Base-by-base conservation (phyloP, 176 grass and related monocot genomes). In the Eragrostis curvula region DNA sequence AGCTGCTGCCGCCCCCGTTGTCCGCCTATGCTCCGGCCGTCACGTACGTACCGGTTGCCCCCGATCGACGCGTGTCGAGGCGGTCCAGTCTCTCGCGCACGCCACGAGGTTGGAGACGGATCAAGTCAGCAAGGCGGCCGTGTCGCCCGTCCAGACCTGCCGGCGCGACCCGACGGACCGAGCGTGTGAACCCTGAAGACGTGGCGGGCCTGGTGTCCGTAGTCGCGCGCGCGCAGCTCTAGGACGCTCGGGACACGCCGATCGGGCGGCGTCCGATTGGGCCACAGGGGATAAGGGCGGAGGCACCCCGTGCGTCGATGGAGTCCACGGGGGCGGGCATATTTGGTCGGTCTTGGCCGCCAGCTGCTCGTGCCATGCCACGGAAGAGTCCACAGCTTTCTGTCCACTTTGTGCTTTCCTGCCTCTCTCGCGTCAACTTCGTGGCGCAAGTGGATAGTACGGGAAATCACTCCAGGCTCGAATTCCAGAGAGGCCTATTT, bases 271-370 rank as follows among this genome's bases (percentile, higher is more conserved):
- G 2, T 68, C 16, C 17, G 50, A 69, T 75, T 85, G 82, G 82
- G 64, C 18, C 62, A 55, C 77, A 62, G 10, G 5, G 83, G 66
- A 75, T 77, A 77, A 71, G 55, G 8, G 24, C 58, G 50, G 70
- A 41, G 25, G 72, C 2, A 45, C 48, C 55, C 13, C 27, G 55
- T 36, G 30, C 14, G 2, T 8, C 10, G 30, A 66, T 85, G 87
- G 83, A 66, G 50, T 89, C 72, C 77, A 85, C 78, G 47, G 65
- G 70, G 48, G 77, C 71, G 23, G n/a, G 78, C 78, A 77, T 81
- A 0, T 65, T 85, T 45, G 69, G 65, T 21, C 2, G 14, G 57
- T 5, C 7, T 28, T 44, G 41, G 27, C 27, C 13, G 44, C 82
- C 77, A 45, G 24, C 56, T 65, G 32, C 71, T 20, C 2, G 20